phyloP scores from a whole-genome alignment of 1,284 basidiomycete species.

The Salmacisia buchloeana region DNA sequence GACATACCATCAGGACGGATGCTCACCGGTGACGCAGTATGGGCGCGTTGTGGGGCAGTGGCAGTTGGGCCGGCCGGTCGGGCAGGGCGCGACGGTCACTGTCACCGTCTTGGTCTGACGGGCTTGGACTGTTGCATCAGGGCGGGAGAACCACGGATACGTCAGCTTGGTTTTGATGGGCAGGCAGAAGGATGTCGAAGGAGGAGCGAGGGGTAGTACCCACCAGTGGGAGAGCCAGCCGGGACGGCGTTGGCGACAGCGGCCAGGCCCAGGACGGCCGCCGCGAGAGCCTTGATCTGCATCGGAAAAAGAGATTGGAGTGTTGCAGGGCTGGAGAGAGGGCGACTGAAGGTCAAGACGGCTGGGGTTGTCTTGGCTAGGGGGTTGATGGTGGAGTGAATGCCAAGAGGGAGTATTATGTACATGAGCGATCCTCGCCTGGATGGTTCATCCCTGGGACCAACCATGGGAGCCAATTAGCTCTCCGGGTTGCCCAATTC shows the following conservation, averaged over 20 bases:
- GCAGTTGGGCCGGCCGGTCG: background rate
- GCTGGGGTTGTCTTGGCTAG: background rate
- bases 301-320: too few species aligned
- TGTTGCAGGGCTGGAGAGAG: too few species aligned
- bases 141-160: background rate
- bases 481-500: too few species aligned
- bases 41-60: background rate
- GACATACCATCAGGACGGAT: too few species aligned
- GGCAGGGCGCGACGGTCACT: background rate
- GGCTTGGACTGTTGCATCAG: background rate
- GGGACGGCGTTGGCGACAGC: background rate
- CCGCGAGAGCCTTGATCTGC: background rate
- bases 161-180: background rate
- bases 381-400: too few species aligned
- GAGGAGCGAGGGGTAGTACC: background rate
- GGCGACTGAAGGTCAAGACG: background rate
- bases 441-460: too few species aligned
- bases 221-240: background rate
- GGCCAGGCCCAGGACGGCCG: background rate
- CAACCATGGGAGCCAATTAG: too few species aligned
- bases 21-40: constrained; percentile 1
- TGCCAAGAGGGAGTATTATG: too few species aligned
- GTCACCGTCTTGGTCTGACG: constrained; percentile 1
- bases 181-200: background rate
- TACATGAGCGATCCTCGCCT: too few species aligned